Evolutionary conservation across 306 rosid species (phyloP).

Genomic region (Medicago arabica): DNA sequence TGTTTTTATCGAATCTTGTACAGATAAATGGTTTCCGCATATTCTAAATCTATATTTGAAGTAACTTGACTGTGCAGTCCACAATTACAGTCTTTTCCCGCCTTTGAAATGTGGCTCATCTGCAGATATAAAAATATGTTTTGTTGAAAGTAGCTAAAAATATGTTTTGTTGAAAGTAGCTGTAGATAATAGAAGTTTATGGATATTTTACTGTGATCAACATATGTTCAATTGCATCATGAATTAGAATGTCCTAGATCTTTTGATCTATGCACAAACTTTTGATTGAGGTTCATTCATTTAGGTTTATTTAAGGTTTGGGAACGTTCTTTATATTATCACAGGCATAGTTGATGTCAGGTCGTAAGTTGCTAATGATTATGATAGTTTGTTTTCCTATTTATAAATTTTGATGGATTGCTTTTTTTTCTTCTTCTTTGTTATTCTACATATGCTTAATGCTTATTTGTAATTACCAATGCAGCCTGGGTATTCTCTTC

Average conservation of each 20-base stretch:
- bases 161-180: neutral
- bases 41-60: conserved; percentile 30
- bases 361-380: no score
- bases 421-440: neutral
- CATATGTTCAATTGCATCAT: no score
- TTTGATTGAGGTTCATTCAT: no score
- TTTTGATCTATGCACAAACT: no score
- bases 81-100: neutral
- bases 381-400: neutral
- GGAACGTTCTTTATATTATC: no score
- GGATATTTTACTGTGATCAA: neutral
- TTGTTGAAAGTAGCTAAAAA: conserved; percentile 1
- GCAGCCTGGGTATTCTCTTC: conserved; percentile 90
- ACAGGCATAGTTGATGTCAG: no score
- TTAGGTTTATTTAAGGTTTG: no score
- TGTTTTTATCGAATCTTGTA: conserved; percentile 7
- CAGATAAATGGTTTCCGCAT: neutral
- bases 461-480: conserved; percentile 38
- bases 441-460: conserved; percentile 25
- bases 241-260: no score
- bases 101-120: neutral
- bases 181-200: no score
- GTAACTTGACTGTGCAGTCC: conserved; percentile 10
- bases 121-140: neutral
- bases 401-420: conserved; percentile 5